Evolutionary conservation across 1,284 basidiomycete genomes (phyloP), one percentile per base, ranked within the genome.

Genomic region (Ustilago vetiveriae): DNA sequence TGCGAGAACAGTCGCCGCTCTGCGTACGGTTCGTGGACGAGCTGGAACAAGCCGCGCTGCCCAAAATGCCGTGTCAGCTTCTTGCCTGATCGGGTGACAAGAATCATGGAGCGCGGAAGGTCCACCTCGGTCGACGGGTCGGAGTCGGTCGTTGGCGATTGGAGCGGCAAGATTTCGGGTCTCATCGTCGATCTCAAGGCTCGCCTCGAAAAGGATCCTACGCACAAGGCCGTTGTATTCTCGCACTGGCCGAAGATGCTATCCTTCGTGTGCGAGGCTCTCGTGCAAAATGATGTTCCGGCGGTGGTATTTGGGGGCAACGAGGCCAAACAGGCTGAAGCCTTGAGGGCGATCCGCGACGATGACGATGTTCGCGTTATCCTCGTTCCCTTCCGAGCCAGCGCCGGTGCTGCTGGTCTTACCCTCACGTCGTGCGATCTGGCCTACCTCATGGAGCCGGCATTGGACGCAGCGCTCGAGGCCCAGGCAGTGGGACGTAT

Each of bases 341-440:
- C 73, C 7, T 43, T 75, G 23, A 14, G 55, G n/a, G 54, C 57
- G 30, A 74, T 75, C 32, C 56, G 67, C 30, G 68, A 70, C 52
- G 70, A 73, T 29, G 52, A 54, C 3, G 16, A 66, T 13, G 58
- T 64, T 27, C 43, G 44, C 13, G 71, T 68, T 5, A 62, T 75
- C 19, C 51, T 71, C 6, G 71, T 73, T 6, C 73, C 73, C 2
- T 62, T 75, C 41, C 46, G 57, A 13, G 71, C 62, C 30, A 67
- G 56, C 39, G 71, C 72, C n/a, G 73, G 73, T 9, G 73, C 73
- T 10, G 73, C 73, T 4, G 73, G 73, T 8, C 59, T 75, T 6
- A 74, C 73, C 9, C 57, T 75, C 14, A 75, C 66, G 13, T 60
- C 57, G 21, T 68, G 72, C 43, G 44, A 70, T 37, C 42, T 75